phyloP scores from a whole-genome alignment of 306 rosid genomes.

The Vigna mungo region DNA sequence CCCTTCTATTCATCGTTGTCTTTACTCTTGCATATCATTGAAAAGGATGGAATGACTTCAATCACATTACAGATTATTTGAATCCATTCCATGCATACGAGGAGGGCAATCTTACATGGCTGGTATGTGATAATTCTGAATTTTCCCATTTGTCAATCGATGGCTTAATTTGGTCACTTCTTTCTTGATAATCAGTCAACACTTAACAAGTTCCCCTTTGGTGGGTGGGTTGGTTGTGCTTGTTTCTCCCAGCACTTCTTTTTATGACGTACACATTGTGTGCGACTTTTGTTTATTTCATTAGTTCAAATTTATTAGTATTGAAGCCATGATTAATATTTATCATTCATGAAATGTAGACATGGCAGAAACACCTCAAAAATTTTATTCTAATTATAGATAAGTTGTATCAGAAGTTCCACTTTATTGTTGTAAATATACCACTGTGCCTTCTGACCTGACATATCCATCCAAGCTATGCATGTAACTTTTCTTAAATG shows the following conservation, averaged over 20 bases:
- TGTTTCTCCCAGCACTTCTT: background rate
- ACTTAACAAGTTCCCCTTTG: background rate
- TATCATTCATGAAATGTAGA: background rate
- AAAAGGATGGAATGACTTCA: conserved; percentile 39
- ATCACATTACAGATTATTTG: conserved; percentile 61
- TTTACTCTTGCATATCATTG: conserved; percentile 6
- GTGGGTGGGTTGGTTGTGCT: background rate
- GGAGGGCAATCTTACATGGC: conserved; percentile 79
- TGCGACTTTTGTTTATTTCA: background rate
- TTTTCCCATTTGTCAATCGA: conserved; percentile 14
- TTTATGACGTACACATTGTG: background rate
- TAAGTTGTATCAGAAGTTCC: background rate
- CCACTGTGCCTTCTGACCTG: background rate
- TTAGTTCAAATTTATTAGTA: background rate
- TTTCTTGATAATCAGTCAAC: conserved; percentile 13
- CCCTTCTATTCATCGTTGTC: conserved; percentile 4
- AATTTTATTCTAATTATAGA: background rate
- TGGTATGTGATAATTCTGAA: conserved; percentile 51
- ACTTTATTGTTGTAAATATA: background rate
- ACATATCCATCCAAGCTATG: background rate
- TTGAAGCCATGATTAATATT: background rate
- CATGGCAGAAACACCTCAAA: background rate
- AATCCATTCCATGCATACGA: conserved; percentile 78
- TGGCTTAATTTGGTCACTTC: conserved; percentile 9
- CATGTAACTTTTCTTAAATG: background rate